Evolutionary conservation across 139 green algal genomes (phyloP), one percentile per base, ranked within the genome.

Genomic region (Pleodorina starrii): DNA sequence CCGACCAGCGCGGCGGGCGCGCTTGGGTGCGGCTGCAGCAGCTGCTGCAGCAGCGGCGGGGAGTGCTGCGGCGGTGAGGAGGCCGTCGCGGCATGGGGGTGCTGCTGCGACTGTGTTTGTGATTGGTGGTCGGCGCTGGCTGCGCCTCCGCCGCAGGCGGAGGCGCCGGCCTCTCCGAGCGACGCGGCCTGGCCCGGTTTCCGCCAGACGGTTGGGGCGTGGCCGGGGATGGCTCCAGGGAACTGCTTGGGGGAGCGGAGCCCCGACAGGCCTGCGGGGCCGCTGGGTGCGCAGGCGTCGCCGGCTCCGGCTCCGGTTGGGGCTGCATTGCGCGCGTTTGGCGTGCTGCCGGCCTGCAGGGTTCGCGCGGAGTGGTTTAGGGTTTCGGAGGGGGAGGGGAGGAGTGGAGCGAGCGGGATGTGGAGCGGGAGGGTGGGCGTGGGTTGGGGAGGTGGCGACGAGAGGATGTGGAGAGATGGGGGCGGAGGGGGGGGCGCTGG

Each of bases 191-290:
- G 57, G 57, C 57, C 35, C 16, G 68, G 68, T 23, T 76, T 76
- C 14, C 68, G 36, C 81, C 81, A 87, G 27, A 32, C 21, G 29
- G 81, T 68, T 5, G 40, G 51, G 1, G 43, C 17, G 63, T 87
- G 60, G 5, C 81, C 81, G 5, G 81, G 60, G 5, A 87, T 68
- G 7, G 81, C 81, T 11, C 81, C 81, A 0, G 81, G 81, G 63
- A 87, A 87, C 21, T 68, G 81, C 60, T 87, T 87, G 16, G 81
- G 79, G 4, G 79, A 86, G 57, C 79, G 54, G 2, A 71, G 54
- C 40, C 32, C 79, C 25, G 51, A 57, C 21, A 35, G 48, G 76
- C 10, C 43, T n/a, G 46, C 40, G 72, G 25, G 1, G 42, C 72
- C 42, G 38, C 38, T 36, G 72, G 40, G 14, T 46, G 35, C n/a